phyloP scores from a whole-genome alignment of 441 rosid genomes.

The Gossypium schwendimanii region DNA sequence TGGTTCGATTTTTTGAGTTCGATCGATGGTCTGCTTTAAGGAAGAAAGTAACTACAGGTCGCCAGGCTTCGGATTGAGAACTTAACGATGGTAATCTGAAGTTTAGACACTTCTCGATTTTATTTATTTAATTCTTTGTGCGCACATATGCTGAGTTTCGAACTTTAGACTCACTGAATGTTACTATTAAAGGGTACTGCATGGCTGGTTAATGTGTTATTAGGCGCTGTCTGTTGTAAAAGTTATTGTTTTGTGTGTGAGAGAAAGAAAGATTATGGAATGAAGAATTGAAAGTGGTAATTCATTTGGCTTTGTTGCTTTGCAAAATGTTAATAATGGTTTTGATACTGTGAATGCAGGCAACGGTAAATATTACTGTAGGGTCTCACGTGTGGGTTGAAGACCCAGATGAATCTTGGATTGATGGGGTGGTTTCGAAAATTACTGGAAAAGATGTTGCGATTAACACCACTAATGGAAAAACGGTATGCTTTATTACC shows the following conservation, averaged over 20 bases:
- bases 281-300: too few relatives aligned
- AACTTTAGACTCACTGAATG: too few relatives aligned
- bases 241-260: too few relatives aligned
- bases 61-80: constrained; percentile 21
- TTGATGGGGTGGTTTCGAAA: constrained; percentile 67
- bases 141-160: too few relatives aligned
- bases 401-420: constrained; percentile 69
- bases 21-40: constrained; percentile 2
- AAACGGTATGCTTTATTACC: constrained; percentile 37
- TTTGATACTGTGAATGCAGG: constrained; percentile 39
- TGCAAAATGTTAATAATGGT: constrained; percentile 9
- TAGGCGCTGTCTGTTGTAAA: too few relatives aligned
- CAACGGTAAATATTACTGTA: constrained; percentile 77
- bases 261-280: too few relatives aligned
- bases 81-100: constrained; percentile 30
- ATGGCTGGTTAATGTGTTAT: too few relatives aligned
- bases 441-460: constrained; percentile 56
- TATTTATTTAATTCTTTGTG: background rate
- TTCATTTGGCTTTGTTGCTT: background rate
- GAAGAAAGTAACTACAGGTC: constrained; percentile 11
- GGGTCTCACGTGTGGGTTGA: constrained; percentile 93
- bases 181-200: too few relatives aligned
- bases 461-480: constrained; percentile 45
- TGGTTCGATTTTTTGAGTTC: constrained; percentile 14
- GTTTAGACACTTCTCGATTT: background rate